These are phyloP conservation scores for Candida endomychidarum DNA, from an alignment of 805 yeast genomes.

Conservation along the genomic window DNA sequence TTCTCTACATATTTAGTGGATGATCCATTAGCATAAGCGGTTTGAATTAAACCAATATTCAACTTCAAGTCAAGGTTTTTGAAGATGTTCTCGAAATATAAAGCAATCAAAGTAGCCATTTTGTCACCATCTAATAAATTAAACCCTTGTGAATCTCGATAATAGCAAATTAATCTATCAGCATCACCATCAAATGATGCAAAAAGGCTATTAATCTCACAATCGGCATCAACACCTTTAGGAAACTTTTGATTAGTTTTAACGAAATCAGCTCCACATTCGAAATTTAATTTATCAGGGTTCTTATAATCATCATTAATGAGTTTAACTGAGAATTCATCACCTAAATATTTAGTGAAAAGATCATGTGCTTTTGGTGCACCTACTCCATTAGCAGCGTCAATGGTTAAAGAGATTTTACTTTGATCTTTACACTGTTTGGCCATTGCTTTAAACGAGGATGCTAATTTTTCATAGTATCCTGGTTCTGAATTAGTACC, in stretches of 20 bases:
- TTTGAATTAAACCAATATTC: constrained; percentile 84
- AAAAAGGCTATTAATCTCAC: constrained; percentile 50
- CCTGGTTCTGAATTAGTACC: constrained; percentile 67
- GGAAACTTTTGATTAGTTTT: constrained; percentile 87
- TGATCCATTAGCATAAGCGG: constrained; percentile 96
- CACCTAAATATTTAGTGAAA: constrained; percentile 38
- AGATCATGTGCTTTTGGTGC: constrained; percentile 66
- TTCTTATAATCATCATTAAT: constrained; percentile 55
- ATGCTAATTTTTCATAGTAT: constrained; percentile 63
- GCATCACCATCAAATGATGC: constrained; percentile 98
- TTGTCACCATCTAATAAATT: constrained; percentile 87
- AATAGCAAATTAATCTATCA: constrained; percentile 86
- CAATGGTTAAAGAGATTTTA: constrained; percentile 59
- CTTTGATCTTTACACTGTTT: constrained; percentile 22
- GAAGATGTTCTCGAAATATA: constrained; percentile 53
- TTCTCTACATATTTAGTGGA: constrained; percentile 72
- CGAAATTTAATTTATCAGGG: constrained; percentile 64
- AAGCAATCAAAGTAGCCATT: constrained; percentile 81
- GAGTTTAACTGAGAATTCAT: constrained; percentile 39
- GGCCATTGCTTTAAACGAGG: constrained; percentile 50
- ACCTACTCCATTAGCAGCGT: constrained; percentile 97
- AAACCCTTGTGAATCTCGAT: constrained; percentile 44
- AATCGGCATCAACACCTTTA: constrained; percentile 42
- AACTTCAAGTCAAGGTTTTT: constrained; percentile 48
- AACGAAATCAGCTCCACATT: constrained; percentile 95